Base-by-base conservation (phyloP, 2,329 filamentous ascomycete genomes). In the Ophiocordyceps sinensis region DNA sequence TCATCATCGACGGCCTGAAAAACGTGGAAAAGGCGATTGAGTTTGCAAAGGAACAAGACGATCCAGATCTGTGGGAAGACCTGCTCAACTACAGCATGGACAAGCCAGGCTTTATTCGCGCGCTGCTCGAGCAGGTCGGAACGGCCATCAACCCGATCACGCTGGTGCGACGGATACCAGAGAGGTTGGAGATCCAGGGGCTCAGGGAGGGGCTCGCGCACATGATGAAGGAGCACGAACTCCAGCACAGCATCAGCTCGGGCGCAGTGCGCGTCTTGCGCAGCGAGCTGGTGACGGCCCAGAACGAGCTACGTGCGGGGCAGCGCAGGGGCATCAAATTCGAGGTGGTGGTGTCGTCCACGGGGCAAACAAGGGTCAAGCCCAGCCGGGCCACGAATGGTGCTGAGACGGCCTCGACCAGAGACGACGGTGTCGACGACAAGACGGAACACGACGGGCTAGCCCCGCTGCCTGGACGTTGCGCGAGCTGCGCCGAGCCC, bases 21-120 rank as follows among this genome's bases (percentile, higher is more conserved):
- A 85, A 98, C 56, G 88, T 96, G 39, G 82, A 81, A 39, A 87
- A 91, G 50, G 91, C 91, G 9, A 98, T 98, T 50, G 75, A 82
- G 1, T 98, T 98, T 53, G 88, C 87, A 41, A 95, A 95, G 59
- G 82, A 88, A 46, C 87, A 96, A 55, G 80, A 91, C 47, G 88
- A 95, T 52, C 79, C 81, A 0, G 88, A 95, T 51, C 71, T 98
- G 0, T 98, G 91, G 91, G 84, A 94, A 48, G 88, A 96, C 53
- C 70, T 98, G 8, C 74, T 98, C 6, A 79, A 89, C 51, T 96
- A 96, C 60, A 89, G 84, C 45, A 96, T 98, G 91, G 87, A 95
- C 63, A 94, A 95, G 55, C 91, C 91, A 1, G 77, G 77, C 34
- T 98, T 98, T 63, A 96, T 98, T 49, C 81, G 85, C 12, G 88